Evolutionary conservation across 2,329 filamentous ascomycete species (phyloP), one percentile per base, ranked within the genome.

Genomic region (Xylariaceae sp.): DNA sequence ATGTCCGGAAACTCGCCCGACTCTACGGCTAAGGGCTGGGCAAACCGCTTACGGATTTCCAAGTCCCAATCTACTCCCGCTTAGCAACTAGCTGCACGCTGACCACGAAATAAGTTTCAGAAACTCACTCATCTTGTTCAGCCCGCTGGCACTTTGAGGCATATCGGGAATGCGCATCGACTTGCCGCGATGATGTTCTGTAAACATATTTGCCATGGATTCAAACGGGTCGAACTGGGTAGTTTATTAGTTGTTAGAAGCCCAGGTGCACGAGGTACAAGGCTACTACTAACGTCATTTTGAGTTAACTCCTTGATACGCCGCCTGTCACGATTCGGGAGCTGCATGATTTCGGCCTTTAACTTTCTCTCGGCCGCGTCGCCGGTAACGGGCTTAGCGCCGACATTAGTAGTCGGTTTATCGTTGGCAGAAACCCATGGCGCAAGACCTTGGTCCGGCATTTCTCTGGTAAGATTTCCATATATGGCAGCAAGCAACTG

Each of bases 41-140:
- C 77, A 68, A 82, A 89, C 61, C 85, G 81, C 72, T 88, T 89
- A 57, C 83, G 79, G 57, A 89, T 88, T 62, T 89, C 87, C 18
- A 88, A 71, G 59, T 89, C 86, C 72, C 85, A 82, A 65, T 88
- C 85, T 88, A 40, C 10, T 37, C 12, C 40, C 18, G 18, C 58
- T 43, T 43, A 48, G 62, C 70, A 52, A 9, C 40, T 20, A 10
- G 37, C n/a, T 41, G 23, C 61, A 52, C 48, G 49, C 20, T 26
- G 43, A 49, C 42, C 21, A 37, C 26, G 21, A 16, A 44, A 42
- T 44, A 52, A 74, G 75, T 6, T 71, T 32, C 43, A 12, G n/a
- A n/a, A n/a, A 75, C 87, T 70, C 79, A 91, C 89, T 96, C 79
- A 93, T 88, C 64, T 86, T 91, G 64, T 90, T 92, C 44, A 93